Evolutionary conservation across 140 eudicot species (phyloP), one percentile per base, ranked within the genome.

Genomic region (Erigeron philadelphicus): DNA sequence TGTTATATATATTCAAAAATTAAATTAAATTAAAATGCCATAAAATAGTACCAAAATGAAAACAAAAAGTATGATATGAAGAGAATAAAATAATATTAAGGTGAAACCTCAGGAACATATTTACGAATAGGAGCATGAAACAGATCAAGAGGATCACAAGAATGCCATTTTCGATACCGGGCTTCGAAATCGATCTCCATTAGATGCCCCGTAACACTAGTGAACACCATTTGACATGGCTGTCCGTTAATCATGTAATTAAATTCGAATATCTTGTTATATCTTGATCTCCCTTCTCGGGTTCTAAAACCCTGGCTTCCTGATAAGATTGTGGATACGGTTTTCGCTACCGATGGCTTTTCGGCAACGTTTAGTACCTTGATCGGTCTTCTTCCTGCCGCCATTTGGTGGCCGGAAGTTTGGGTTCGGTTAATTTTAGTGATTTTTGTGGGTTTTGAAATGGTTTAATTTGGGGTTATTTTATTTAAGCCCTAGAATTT

Each of bases 141-240:
- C 60, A 92, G 87, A 12, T 86, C 83, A 44, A 87, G 83, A 7
- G 96, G 98, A 53, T 92, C 96, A 70, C 98, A 92, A 7, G 96
- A 86, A 58, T 81, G 83, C 98, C 98, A 92, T 67, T 88, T 92
- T 18, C 84, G 78, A 74, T 72, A 88, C 1, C 96, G 90, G 5
- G 84, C 90, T 15, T 88, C 96, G 64, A 92, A 91, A 9, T 88
- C 96, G 21, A 88, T 87, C 78, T 91, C 97, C 96, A 88, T 92
- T 45, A 92, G 86, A 59, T 92, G 98, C 10, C 98, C 98, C 9
- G 96, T 89, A 59, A 92, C 96, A 50, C 95, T 88, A n/a, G 98
- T 92, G 78, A 92, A 92, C 31, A 83, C 59, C 98, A 92, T 92
- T 0, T 86, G 87, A 54, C 88, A 80, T 0, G 50, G 84, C 60